phyloP scores from a whole-genome alignment of 805 yeast species.

The Kuraishia piskuri region DNA sequence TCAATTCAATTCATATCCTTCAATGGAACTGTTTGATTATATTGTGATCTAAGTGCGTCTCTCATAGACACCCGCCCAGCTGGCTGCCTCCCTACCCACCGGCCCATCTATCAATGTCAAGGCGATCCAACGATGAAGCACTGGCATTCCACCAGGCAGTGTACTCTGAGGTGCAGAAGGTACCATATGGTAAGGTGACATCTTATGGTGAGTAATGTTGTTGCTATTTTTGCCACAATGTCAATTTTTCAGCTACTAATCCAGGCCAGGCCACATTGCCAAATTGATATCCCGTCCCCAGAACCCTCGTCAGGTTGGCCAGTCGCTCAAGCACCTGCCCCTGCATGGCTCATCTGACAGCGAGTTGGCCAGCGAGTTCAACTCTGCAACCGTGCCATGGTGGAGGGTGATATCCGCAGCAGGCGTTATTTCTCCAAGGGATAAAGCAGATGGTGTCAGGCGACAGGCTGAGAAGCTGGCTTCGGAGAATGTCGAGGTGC shows the following conservation, averaged over 20 bases:
- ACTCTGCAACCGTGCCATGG: slow-evolving; percentile 53
- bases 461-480: slow-evolving; percentile 36
- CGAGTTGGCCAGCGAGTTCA: slow-evolving; percentile 15
- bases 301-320: slow-evolving; percentile 70
- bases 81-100: no score
- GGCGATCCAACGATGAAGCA: slow-evolving; percentile 1
- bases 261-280: slow-evolving; percentile 63
- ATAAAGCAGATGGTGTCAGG: slow-evolving; percentile 28
- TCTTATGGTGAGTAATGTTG: slow-evolving; percentile 42
- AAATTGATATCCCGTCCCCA: slow-evolving; percentile 50
- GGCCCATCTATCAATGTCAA: no score
- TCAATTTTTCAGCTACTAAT: background rate
- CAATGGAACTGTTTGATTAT: no score
- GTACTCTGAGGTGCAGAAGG: slow-evolving; percentile 38
- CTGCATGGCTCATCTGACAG: slow-evolving; percentile 14
- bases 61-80: no score
- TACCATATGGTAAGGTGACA: slow-evolving; percentile 60
- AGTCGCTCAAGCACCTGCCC: slow-evolving; percentile 49
- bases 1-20: no score
- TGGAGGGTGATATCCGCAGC: slow-evolving; percentile 67
- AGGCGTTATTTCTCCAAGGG: slow-evolving; percentile 54
- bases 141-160: slow-evolving; percentile 30
- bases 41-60: no score
- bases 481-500: slow-evolving; percentile 40
- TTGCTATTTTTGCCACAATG: background rate